A percentile compares a stretch with the other conserved stretches of the same genome.
Conservation (phyloP, 345 rosid genomes). For the Bretschneidera sinensis region DNA sequence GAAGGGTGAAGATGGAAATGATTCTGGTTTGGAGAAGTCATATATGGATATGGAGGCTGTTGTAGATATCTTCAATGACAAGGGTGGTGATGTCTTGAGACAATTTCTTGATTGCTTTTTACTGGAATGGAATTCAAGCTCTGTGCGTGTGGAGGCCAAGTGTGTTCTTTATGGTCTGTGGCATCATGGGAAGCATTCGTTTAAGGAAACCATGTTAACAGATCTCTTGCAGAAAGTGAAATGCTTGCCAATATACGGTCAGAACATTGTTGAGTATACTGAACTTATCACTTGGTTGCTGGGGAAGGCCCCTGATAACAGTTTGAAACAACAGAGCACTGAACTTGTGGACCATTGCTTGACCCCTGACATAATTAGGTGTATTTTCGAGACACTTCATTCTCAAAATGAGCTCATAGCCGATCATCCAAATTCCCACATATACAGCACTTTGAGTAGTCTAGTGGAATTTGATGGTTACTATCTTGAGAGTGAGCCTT, state of each 20-base stretch:
- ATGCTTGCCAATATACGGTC: slow-evolving; percentile 85
- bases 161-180: slow-evolving; percentile 86
- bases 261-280: slow-evolving; percentile 89
- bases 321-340: slow-evolving; percentile 59
- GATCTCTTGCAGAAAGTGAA: slow-evolving; percentile 67
- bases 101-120: slow-evolving; percentile 90
- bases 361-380: slow-evolving; percentile 65
- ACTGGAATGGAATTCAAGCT: slow-evolving; percentile 92
- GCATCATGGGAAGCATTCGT: slow-evolving; percentile 84
- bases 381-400: slow-evolving; percentile 88
- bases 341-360: slow-evolving; percentile 78
- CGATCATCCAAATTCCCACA: slow-evolving; percentile 97
- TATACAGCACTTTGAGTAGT: slow-evolving; percentile 84
- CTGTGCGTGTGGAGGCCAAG: slow-evolving; percentile 92
- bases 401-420: slow-evolving; percentile 96
- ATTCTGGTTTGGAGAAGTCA: slow-evolving; percentile 73
- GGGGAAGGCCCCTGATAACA: slow-evolving; percentile 71
- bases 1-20: slow-evolving; percentile 83
- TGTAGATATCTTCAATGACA: slow-evolving; percentile 67
- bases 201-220: slow-evolving; percentile 72
- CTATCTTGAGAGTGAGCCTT: slow-evolving; percentile 98
- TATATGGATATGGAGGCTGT: slow-evolving; percentile 88
- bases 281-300: slow-evolving; percentile 81
- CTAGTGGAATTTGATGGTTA: slow-evolving; percentile 98
- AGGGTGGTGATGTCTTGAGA: slow-evolving; percentile 65